Evolutionary conservation across 2,329 filamentous ascomycete species (phyloP).

Genomic region (Elsinoe arachidis): DNA sequence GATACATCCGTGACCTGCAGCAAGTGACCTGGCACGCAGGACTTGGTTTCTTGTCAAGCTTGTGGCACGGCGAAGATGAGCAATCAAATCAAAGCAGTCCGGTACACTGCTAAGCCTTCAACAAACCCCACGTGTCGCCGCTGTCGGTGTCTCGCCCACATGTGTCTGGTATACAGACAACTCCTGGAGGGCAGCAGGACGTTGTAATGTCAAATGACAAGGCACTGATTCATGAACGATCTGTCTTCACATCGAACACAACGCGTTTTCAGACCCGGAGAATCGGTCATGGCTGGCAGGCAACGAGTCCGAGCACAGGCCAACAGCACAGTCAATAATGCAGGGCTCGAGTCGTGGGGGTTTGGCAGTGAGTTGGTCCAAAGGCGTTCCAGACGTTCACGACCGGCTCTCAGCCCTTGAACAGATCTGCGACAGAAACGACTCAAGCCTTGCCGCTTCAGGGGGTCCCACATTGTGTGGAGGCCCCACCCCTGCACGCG

Average conservation of each 20-base stretch:
- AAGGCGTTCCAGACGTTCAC: slow-evolving; percentile 6
- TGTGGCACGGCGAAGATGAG: slow-evolving; percentile 4
- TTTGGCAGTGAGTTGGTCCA: neutral
- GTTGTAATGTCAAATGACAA: neutral
- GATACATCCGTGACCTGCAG: neutral
- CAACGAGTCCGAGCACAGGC: neutral
- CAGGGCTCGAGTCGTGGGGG: neutral
- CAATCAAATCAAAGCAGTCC: slow-evolving; percentile 6
- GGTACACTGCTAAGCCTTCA: slow-evolving; percentile 3
- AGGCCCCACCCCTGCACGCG: slow-evolving; percentile 10
- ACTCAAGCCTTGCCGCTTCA: neutral
- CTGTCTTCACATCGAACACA: neutral
- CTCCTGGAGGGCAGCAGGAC: neutral
- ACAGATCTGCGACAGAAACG: slow-evolving; percentile 7
- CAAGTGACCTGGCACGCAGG: neutral
- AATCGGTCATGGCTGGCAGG: neutral
- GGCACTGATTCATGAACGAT: neutral
- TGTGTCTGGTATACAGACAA: neutral
- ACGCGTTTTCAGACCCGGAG: neutral
- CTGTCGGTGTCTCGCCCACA: neutral
- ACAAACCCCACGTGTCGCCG: neutral
- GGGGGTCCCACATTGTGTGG: slow-evolving; percentile 5
- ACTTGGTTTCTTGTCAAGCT: slow-evolving; percentile 6
- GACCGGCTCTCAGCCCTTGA: neutral
- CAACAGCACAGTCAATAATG: neutral